A percentile compares a stretch with the other conserved stretches of the same genome.
These are phyloP conservation scores for Keithomyces neogunnii DNA, from an alignment of 2,329 filamentous ascomycete genomes.

Conservation along the genomic window DNA sequence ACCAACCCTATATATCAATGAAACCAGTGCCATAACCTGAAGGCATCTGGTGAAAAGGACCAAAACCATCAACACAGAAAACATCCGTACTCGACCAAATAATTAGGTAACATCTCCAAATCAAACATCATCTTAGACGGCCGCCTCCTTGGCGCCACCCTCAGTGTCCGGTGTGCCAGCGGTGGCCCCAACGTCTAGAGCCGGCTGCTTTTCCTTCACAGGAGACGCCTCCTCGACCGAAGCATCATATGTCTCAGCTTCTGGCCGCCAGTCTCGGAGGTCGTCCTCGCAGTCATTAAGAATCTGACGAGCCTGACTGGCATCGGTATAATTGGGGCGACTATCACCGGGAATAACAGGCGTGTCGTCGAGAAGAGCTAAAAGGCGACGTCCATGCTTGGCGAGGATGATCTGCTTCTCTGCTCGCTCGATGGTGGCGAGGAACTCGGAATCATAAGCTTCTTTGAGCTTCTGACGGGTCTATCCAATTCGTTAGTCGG, in stretches of 20 bases:
- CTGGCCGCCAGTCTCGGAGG: constrained; percentile 63
- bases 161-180: neutral
- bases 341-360: constrained; percentile 81
- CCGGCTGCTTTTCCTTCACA: constrained; percentile 16
- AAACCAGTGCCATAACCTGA: no score
- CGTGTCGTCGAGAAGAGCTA: constrained; percentile 81
- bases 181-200: constrained; percentile 3
- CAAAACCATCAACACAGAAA: neutral
- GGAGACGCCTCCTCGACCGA: constrained; percentile 15
- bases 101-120: neutral
- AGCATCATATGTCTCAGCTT: constrained; percentile 25
- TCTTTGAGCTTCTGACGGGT: constrained; percentile 95
- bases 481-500: constrained; percentile 30
- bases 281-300: constrained; percentile 90
- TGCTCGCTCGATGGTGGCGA: constrained; percentile 86
- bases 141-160: neutral
- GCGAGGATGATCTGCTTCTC: constrained; percentile 96
- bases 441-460: constrained; percentile 81
- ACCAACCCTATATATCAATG: no score
- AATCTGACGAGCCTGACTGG: constrained; percentile 66
- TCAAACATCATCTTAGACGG: neutral
- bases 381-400: constrained; percentile 75
- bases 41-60: neutral
- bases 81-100: neutral
- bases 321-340: constrained; percentile 58